phyloP scores from a whole-genome alignment of 169 alveolate species.

The Babesia divergens region DNA sequence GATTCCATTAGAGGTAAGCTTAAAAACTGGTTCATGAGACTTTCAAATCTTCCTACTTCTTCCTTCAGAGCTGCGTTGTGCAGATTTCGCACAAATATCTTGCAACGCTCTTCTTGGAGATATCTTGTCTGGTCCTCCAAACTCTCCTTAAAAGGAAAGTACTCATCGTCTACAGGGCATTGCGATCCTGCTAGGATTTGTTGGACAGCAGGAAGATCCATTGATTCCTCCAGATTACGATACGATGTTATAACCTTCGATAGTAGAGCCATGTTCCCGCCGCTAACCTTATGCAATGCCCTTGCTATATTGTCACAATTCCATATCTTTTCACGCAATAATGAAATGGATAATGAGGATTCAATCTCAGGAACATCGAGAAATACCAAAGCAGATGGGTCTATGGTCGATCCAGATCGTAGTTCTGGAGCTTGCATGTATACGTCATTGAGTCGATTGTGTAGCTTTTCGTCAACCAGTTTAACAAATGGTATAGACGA shows the following conservation, averaged over 20 bases:
- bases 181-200: constrained; percentile 58
- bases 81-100: constrained; percentile 35
- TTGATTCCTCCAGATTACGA: constrained; percentile 1
- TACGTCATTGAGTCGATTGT: not conserved
- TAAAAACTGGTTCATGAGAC: constrained; percentile 42
- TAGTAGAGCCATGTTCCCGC: constrained; percentile 39
- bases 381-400: not conserved
- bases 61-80: constrained; percentile 18
- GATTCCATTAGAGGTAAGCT: constrained; percentile 42
- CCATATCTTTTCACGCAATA: not conserved
- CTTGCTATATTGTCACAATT: not conserved
- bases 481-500: not conserved
- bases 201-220: constrained; percentile 46
- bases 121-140: constrained; percentile 32
- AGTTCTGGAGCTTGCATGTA: not conserved
- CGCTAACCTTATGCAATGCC: constrained; percentile 24
- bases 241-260: constrained; percentile 11
- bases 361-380: constrained; percentile 44
- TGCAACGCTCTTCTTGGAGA: constrained; percentile 42
- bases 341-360: not conserved
- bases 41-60: constrained; percentile 46
- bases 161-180: constrained; percentile 58
- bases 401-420: not conserved
- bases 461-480: not conserved
- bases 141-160: constrained; percentile 44